phyloP scores from a whole-genome alignment of 768 basidiomycete species.

The Strobilomyces echinocephalus region DNA sequence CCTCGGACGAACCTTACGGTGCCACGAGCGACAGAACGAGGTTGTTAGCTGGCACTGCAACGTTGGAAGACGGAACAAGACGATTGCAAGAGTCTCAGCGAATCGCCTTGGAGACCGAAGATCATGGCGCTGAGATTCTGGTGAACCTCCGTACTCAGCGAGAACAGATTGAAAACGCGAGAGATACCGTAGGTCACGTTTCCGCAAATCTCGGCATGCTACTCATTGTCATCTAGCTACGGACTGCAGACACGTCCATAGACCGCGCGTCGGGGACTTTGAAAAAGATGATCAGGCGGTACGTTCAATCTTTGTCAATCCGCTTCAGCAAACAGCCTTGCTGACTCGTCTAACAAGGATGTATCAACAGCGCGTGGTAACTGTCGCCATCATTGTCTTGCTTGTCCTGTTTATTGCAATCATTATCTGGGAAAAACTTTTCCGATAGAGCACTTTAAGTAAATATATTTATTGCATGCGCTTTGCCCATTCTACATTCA shows the following conservation, averaged over 20 bases:
- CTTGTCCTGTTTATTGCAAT: slow-evolving; percentile 79
- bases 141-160: slow-evolving; percentile 79
- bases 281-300: slow-evolving; percentile 96
- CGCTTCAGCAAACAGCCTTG: slow-evolving; percentile 6
- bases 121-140: slow-evolving; percentile 90
- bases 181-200: slow-evolving; percentile 66
- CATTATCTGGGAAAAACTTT: slow-evolving; percentile 75
- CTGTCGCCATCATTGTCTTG: slow-evolving; percentile 78
- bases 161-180: slow-evolving; percentile 90
- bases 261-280: slow-evolving; percentile 88
- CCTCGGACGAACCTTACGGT: slow-evolving; percentile 80
- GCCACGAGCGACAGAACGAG: slow-evolving; percentile 69
- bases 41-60: slow-evolving; percentile 69
- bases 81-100: slow-evolving; percentile 87
- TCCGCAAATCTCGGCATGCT: neutral
- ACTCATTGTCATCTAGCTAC: slow-evolving; percentile 47
- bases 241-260: slow-evolving; percentile 82
- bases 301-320: slow-evolving; percentile 27
- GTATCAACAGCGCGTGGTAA: slow-evolving; percentile 93
- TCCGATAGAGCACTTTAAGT: slow-evolving; percentile 33
- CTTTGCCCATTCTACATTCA: slow-evolving; percentile 6
- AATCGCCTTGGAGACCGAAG: slow-evolving; percentile 93
- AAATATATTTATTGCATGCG: slow-evolving; percentile 14
- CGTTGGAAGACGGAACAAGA: slow-evolving; percentile 79
- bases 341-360: slow-evolving; percentile 55